Conservation (phyloP, 2,329 filamentous ascomycete species). For the Cladosporium sp. region DNA sequence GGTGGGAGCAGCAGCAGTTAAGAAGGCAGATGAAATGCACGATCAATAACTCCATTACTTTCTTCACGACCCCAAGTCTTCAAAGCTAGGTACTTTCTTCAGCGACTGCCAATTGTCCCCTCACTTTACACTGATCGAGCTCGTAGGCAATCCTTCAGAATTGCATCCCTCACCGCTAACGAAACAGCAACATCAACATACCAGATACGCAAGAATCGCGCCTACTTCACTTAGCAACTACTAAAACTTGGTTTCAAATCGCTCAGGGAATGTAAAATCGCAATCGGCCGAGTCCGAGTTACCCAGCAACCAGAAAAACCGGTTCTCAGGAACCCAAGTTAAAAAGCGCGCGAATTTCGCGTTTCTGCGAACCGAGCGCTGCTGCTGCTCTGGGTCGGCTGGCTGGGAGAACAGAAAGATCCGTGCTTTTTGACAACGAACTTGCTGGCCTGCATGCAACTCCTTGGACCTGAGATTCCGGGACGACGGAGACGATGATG, state of each 20-base stretch:
- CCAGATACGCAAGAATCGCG: neutral
- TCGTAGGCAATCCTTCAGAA: neutral
- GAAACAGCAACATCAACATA: neutral
- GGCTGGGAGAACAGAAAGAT: neutral
- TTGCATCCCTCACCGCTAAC: neutral
- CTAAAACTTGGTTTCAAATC: neutral
- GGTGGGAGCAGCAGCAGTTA: conserved; percentile 30
- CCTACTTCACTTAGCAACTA: neutral
- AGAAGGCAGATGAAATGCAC: conserved; percentile 36
- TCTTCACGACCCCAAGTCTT: neutral
- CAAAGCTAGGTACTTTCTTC: neutral
- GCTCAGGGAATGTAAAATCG: neutral
- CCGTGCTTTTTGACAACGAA: neutral
- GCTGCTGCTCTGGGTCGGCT: neutral
- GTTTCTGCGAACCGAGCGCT: conserved; percentile 12
- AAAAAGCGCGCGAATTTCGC: conserved; percentile 3
- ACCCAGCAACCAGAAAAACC: conserved; percentile 6
- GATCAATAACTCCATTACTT: conserved; percentile 25
- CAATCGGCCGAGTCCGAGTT: neutral
- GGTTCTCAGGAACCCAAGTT: neutral
- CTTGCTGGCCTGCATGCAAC: too few species aligned
- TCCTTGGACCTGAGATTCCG: neutral
- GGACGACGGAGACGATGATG: neutral
- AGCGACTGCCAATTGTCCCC: neutral
- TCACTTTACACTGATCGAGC: neutral